Evolutionary conservation across 257 asterid species (phyloP).

Genomic region (Solanum stenotomum): DNA sequence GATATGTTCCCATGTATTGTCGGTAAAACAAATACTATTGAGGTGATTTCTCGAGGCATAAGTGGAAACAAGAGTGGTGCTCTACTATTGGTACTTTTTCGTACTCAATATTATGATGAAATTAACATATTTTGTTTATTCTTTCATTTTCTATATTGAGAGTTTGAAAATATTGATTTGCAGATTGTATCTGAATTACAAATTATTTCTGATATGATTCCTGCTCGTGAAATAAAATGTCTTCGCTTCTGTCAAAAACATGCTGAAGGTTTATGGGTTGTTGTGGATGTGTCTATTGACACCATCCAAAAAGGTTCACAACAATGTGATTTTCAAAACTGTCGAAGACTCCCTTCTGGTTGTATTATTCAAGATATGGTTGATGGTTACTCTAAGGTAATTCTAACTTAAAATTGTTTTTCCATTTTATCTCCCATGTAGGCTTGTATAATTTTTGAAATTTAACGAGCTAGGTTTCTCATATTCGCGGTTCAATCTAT

Average conservation of each 20-base stretch:
- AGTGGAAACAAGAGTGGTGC: too few relatives aligned
- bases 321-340: not conserved
- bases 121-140: not conserved
- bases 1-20: too few relatives aligned
- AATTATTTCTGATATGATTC: slow-evolving; percentile 57
- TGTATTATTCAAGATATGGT: slow-evolving; percentile 55
- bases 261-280: slow-evolving; percentile 52
- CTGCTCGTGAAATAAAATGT: slow-evolving; percentile 45
- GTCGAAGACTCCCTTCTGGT: slow-evolving; percentile 11
- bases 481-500: not conserved
- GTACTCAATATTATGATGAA: not conserved
- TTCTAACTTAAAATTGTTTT: not conserved
- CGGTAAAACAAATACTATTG: too few relatives aligned
- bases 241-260: slow-evolving; percentile 75
- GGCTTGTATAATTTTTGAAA: not conserved
- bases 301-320: not conserved
- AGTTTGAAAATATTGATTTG: not conserved
- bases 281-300: slow-evolving; percentile 12
- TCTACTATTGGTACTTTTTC: not conserved
- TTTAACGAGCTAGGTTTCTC: not conserved
- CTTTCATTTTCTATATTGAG: not conserved
- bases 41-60: too few relatives aligned
- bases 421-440: not conserved
- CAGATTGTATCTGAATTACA: slow-evolving; percentile 80
- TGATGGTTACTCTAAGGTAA: slow-evolving; percentile 68